A percentile compares a stretch with the other conserved stretches of the same genome.
Conservation (phyloP, 73 alveolate genomes). For the Urostyla sp. region DNA sequence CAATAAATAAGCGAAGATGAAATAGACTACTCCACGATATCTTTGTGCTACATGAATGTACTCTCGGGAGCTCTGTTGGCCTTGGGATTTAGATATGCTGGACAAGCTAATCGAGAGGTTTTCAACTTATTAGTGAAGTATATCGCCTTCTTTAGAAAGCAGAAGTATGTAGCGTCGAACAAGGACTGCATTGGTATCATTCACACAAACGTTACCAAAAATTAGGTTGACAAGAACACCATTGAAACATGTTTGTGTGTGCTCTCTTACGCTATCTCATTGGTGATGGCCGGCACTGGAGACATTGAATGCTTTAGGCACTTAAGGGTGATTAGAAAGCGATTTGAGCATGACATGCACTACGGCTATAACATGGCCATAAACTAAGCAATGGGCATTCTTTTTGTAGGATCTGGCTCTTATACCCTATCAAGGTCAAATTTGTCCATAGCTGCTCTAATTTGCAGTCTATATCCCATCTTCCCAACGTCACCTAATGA, state of each 20-base stretch:
- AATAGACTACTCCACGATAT: constrained; percentile 94
- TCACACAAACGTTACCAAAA: constrained; percentile 73
- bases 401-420: constrained; percentile 96
- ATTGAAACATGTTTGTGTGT: constrained; percentile 91
- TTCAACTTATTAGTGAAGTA: constrained; percentile 79
- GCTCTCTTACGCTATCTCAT: constrained; percentile 88
- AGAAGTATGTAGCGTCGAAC: constrained; percentile 58
- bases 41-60: constrained; percentile 88
- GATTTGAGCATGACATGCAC: constrained; percentile 91
- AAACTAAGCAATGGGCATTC: constrained; percentile 95
- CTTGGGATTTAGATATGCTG: constrained; percentile 96
- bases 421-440: constrained; percentile 84
- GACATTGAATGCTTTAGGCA: constrained; percentile 90
- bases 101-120: constrained; percentile 91
- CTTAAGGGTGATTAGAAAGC: constrained; percentile 87
- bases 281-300: constrained; percentile 98
- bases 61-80: constrained; percentile 95
- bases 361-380: constrained; percentile 97
- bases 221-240: constrained; percentile 90
- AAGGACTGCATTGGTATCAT: constrained; percentile 48
- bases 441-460: constrained; percentile 89
- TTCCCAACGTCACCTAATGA: constrained; percentile 93
- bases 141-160: constrained; percentile 76
- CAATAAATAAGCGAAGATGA: constrained; percentile 86
- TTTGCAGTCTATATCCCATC: constrained; percentile 90